phyloP scores from a whole-genome alignment of 371 early-diverging fungal genomes.

The Rhizomucor pusillus region DNA sequence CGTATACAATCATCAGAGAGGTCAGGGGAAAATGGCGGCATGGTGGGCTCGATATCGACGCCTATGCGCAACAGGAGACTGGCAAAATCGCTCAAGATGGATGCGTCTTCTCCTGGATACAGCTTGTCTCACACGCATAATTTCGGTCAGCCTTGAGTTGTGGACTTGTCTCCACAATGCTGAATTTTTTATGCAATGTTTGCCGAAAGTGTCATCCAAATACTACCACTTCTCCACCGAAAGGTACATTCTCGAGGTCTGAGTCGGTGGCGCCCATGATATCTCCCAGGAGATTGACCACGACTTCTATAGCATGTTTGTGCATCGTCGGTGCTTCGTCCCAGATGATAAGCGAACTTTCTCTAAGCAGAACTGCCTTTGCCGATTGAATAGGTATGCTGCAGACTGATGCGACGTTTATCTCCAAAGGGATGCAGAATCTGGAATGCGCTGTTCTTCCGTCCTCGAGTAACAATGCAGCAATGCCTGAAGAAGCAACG shows the following conservation, averaged over 20 bases:
- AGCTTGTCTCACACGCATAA: conserved; percentile 12
- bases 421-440: conserved; percentile 4
- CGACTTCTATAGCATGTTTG: conserved; percentile 19
- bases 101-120: background rate
- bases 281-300: conserved; percentile 19
- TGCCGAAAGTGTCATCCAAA: conserved; percentile 15
- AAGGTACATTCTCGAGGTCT: conserved; percentile 13
- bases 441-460: conserved; percentile 5
- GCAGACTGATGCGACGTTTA: conserved; percentile 12
- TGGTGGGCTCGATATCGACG: background rate
- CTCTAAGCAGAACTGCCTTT: conserved; percentile 6
- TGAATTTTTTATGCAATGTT: conserved; percentile 1
- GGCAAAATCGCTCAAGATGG: conserved; percentile 7
- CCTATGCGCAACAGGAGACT: conserved; percentile 5
- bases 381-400: conserved; percentile 1
- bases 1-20: background rate
- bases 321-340: conserved; percentile 32
- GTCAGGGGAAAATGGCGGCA: too few species aligned
- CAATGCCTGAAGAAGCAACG: conserved; percentile 6
- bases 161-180: conserved; percentile 2
- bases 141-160: conserved; percentile 1
- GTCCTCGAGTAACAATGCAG: conserved; percentile 4
- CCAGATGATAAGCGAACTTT: conserved; percentile 25
- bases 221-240: conserved; percentile 26
- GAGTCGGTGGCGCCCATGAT: conserved; percentile 11